These are phyloP conservation scores for Backusella westeae DNA, from an alignment of 192 early-diverging fungal genomes.

Conservation along the genomic window DNA sequence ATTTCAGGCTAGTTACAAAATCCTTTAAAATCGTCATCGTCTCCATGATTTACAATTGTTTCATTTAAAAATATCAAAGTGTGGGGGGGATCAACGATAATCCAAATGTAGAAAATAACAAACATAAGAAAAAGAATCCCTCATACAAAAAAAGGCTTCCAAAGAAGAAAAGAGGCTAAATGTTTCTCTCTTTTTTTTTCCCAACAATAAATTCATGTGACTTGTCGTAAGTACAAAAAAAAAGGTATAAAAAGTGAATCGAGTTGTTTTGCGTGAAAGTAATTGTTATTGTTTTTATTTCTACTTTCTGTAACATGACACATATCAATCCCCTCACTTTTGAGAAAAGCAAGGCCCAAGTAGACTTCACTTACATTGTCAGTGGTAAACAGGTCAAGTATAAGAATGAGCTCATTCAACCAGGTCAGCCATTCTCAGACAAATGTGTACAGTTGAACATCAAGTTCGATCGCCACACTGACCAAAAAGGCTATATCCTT, in stretches of 20 bases:
- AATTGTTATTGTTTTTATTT: neutral
- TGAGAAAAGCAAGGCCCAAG: neutral
- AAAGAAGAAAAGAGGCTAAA: neutral
- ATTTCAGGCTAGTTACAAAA: neutral
- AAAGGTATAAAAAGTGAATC: neutral
- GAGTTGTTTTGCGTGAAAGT: neutral
- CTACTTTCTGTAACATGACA: neutral
- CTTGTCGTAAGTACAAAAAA: neutral
- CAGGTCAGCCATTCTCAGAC: neutral
- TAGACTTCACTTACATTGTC: neutral
- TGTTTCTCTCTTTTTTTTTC: conserved; percentile 4
- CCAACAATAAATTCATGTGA: neutral
- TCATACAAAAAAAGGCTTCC: neutral
- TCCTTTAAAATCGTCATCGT: neutral
- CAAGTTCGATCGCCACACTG: conserved; percentile 7
- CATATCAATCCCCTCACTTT: neutral
- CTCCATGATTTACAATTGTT: neutral
- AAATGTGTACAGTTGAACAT: neutral
- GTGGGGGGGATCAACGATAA: neutral
- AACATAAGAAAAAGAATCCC: neutral
- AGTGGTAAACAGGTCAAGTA: neutral
- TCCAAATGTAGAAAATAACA: neutral
- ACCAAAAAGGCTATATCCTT: conserved; percentile 8
- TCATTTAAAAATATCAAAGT: neutral
- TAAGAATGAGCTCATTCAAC: neutral